Base-by-base conservation (phyloP, 1,139 yeast genomes). In the Barnettozyma hawaiiensis region DNA sequence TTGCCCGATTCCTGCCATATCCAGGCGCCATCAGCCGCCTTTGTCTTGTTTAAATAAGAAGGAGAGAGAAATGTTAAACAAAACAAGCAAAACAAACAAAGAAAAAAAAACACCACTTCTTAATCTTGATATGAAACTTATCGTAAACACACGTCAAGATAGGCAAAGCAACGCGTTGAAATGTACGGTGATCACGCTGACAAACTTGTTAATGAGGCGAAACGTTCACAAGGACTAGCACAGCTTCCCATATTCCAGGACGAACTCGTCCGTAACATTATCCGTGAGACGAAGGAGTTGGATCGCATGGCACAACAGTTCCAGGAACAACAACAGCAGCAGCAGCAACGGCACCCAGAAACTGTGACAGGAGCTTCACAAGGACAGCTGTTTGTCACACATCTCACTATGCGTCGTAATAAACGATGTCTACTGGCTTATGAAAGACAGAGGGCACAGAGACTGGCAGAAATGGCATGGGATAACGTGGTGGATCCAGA, bases 151-250 rank as follows among this genome's bases (percentile, higher is more conserved):
- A 26, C 29, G 11, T 9, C 22, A 7, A 28, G 16, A 2, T 4
- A 5, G 23, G 28, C 14, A 8, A 5, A 28, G 28, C 14, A 14
- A 10, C 10, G 23, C 18, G 10, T 7, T 3, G 3, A 29, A 22
- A 92, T 92, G 98, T 85, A 86, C 57, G 97, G 97, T 27, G 97
- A 90, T 54, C 59, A 76, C 4, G 96, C 94, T 2, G 76, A 80
- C 47, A 92, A 92, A 59, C 75, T 92, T 22, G 73, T 86, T 3
- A 70, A 81, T 33, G 97, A 92, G 49, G 94, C 97, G 12, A 84
- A 89, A 51, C 69, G 98, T 51, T 71, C 95, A 0, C 71, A 73
- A 46, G 75, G 76, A 36, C 67, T 92, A 34, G 81, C 82, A 8
- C 74, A 72, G 19, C 60, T 92, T 1, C 92, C 97, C 0, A 63